phyloP scores from a whole-genome alignment of 2,329 filamentous ascomycete genomes.

The Aspergillus sp. region DNA sequence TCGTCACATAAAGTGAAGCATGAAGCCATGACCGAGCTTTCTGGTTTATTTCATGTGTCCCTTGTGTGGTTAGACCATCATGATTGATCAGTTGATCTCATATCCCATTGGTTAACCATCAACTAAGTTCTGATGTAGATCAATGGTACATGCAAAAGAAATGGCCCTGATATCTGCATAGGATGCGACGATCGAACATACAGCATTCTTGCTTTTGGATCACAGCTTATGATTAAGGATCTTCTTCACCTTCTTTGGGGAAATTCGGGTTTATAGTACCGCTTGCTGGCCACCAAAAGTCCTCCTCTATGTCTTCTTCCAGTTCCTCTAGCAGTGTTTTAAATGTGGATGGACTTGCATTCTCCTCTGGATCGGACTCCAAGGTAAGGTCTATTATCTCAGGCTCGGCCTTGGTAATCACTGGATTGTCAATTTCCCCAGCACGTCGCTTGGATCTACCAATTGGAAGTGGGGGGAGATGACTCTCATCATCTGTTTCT shows the following conservation, averaged over 20 bases:
- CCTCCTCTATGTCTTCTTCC: constrained; percentile 23
- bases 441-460: constrained; percentile 2
- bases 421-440: constrained; percentile 2
- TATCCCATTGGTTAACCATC: too few species aligned
- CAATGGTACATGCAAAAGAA: too few species aligned
- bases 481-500: constrained; percentile 2
- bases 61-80: too few species aligned
- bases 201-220: too few species aligned
- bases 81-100: too few species aligned
- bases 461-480: not conserved
- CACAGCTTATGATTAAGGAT: too few species aligned
- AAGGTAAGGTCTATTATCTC: constrained; percentile 23
- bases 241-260: not conserved
- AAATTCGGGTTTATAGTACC: constrained; percentile 26
- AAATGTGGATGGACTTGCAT: not conserved
- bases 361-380: constrained; percentile 14
- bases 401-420: constrained; percentile 6
- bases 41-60: too few species aligned
- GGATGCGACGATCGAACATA: too few species aligned
- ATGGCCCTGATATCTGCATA: too few species aligned
- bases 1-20: too few species aligned
- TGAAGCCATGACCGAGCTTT: too few species aligned
- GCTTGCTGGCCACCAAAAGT: constrained; percentile 35
- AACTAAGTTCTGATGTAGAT: too few species aligned
- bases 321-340: constrained; percentile 1